A percentile compares a stretch with the other conserved stretches of the same genome.
These are phyloP conservation scores for Agapanthus africanus DNA, from an alignment of 106 monocot species.

Conservation along the genomic window DNA sequence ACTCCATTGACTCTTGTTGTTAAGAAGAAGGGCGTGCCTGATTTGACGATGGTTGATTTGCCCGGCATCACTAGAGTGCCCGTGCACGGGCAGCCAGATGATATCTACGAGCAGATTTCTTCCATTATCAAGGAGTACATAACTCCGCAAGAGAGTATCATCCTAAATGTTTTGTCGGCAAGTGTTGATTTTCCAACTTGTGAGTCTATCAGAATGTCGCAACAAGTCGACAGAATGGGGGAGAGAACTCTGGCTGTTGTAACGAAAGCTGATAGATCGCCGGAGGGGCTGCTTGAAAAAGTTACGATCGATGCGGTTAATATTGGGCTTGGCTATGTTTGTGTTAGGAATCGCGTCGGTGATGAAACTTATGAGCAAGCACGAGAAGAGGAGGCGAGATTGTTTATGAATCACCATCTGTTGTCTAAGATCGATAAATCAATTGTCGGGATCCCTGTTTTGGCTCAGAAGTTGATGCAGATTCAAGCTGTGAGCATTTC, in stretches of 20 bases:
- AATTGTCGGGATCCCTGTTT: constrained; percentile 37
- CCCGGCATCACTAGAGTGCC: constrained; percentile 15
- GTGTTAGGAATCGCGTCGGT: constrained; percentile 42
- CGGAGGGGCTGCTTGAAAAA: constrained; percentile 29
- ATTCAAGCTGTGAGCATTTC: constrained; percentile 47
- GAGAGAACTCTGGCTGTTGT: constrained; percentile 12
- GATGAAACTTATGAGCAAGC: constrained; percentile 50
- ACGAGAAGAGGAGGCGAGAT: constrained; percentile 17
- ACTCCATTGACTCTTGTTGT: constrained; percentile 13
- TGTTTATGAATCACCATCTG: constrained; percentile 30
- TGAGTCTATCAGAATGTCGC: constrained; percentile 16
- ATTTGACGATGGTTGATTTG: constrained; percentile 15
- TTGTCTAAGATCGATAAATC: constrained; percentile 42
- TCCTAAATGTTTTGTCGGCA: constrained; percentile 9
- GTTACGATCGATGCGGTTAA: constrained; percentile 13
- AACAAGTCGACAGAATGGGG: constrained; percentile 9
- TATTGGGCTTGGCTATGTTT: constrained; percentile 31
- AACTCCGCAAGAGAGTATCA: constrained; percentile 11
- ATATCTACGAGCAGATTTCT: constrained; percentile 13
- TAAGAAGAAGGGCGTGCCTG: constrained; percentile 10
- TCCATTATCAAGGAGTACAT: constrained; percentile 11
- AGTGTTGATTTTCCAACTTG: constrained; percentile 8
- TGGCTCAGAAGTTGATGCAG: constrained; percentile 36
- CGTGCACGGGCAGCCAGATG: constrained; percentile 8
- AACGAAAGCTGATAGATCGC: not conserved